Conservation (phyloP, 768 basidiomycete genomes). For the Galerina sulciceps region DNA sequence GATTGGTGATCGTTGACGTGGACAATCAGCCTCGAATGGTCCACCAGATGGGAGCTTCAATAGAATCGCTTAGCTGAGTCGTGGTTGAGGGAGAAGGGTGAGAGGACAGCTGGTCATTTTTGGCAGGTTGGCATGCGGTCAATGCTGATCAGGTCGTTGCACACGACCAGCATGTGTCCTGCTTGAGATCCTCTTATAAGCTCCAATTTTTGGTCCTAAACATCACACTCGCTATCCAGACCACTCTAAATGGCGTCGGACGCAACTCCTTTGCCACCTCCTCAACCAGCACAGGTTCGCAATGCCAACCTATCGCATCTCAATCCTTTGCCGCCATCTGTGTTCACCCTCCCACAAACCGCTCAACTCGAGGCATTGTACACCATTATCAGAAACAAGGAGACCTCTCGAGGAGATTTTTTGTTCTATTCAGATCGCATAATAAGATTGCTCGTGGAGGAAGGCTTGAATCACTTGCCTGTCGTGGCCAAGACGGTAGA, state of each 20-base stretch:
- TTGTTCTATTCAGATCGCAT: conserved; percentile 95
- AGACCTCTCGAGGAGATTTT: conserved; percentile 91
- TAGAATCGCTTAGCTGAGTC: too few relatives aligned
- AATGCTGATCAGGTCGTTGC: conserved; percentile 9
- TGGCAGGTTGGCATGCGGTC: conserved; percentile 12
- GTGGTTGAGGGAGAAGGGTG: not conserved
- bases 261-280: conserved; percentile 30
- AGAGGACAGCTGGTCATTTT: not conserved
- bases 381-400: conserved; percentile 91
- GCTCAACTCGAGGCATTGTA: conserved; percentile 94
- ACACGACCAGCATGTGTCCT: conserved; percentile 13
- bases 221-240: not conserved
- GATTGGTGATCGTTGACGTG: too few relatives aligned
- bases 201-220: not conserved
- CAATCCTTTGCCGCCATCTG: conserved; percentile 70
- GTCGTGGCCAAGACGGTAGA: conserved; percentile 73
- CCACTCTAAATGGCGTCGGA: conserved; percentile 4
- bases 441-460: conserved; percentile 80
- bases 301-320: conserved; percentile 42
- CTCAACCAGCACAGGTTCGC: conserved; percentile 34
- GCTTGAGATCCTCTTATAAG: conserved; percentile 8
- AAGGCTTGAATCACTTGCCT: conserved; percentile 87
- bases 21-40: too few relatives aligned
- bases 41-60: too few relatives aligned
- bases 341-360: conserved; percentile 88